Evolutionary conservation across 495 filamentous ascomycete species (phyloP), one percentile per base, ranked within the genome.

Genomic region (Penicilliopsis zonata): DNA sequence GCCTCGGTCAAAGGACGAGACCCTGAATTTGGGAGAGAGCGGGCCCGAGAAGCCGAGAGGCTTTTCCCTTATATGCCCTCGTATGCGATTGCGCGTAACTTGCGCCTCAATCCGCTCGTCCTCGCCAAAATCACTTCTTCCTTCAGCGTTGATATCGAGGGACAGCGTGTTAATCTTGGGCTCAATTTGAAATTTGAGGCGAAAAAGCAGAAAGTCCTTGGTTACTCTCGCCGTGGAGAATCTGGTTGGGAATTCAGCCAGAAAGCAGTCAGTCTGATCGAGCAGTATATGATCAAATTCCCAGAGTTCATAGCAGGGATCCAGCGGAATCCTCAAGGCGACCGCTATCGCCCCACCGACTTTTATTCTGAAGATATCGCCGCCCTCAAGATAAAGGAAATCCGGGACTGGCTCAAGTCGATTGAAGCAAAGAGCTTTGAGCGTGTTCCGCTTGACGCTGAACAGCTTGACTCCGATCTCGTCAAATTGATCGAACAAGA

Each of bases 171-270:
- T 24, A 96, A 99, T 44, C 62, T 99, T 9, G 92, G 92, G 6
- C 65, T 99, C 24, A 99, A 96, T 48, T 63, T 99, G 37, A 99
- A 99, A 50, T 96, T 96, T 35, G 88, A 99, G 52, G 80, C 78
- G 0, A 85, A 78, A 56, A 92, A 95, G 57, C 73, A 85, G 34
- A 99, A 99, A 55, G 92, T 99, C 4, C 66, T 96, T 10, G 92
- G 92, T 4, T 99, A 95, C 51, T 93, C 88, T 12, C 84, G 86
- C 37, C 82, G 82, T 30, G 75, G 74, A 12, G 65, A 74, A 9
- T 77, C 69, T 9, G 92, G 92, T 6, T 99, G 92, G 92, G 92
- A 96, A 55, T 96, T 90, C 48, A 93, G 85, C 46, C 66, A 72
- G 33, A 85, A 87, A 44, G 85, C 92, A 6, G 64, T 94, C 28